Evolutionary conservation across 495 filamentous ascomycete species (phyloP), one percentile per base, ranked within the genome.

Genomic region (Delitschia confertaspora): DNA sequence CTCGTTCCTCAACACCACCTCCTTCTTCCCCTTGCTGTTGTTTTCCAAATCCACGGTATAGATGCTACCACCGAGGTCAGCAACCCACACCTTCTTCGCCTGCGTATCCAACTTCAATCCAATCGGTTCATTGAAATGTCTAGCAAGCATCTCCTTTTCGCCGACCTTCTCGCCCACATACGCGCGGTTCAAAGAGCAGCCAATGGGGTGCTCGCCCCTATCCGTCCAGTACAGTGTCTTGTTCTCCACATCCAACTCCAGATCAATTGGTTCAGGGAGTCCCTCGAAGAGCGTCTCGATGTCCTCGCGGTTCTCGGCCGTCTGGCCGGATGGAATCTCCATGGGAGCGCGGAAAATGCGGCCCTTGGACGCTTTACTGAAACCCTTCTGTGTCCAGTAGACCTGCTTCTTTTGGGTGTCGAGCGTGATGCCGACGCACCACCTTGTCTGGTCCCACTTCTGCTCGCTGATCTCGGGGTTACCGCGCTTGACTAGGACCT

Each of bases 311-410:
- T 47, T 53, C 10, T 47, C 38, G 0, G 61, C 48, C 5, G 56
- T 60, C 45, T 60, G 36, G 1, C 62, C 63, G 6, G 30, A 16
- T 0, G 62, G 62, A n/a, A 63, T 47, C 1, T 65, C 63, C 10
- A 75, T 53, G 2, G 56, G 48, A 0, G 68, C 66, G 16, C 66
- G 53, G 56, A 72, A 71, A 22, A 77, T 71, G 14, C 60, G 58
- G 1, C 75, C 72, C 22, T 62, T 54, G 0, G 47, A 51, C 2
- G 52, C 63, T 42, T 76, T 76, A 17, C 61, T 62, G 4, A 60
- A 63, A 0, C 74, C 75, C 52, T 76, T 76, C 42, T 76, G 75
- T 0, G 72, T 71, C 73, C 73, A 77, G 57, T 73, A 76, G n/a
- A 79, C 38, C 19, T 68, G 53, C 1, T 61, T 62, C 6, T 48